These are phyloP conservation scores for Erythrobasidium hasegawianum DNA, from an alignment of 1,284 basidiomycete species.

Conservation along the genomic window DNA sequence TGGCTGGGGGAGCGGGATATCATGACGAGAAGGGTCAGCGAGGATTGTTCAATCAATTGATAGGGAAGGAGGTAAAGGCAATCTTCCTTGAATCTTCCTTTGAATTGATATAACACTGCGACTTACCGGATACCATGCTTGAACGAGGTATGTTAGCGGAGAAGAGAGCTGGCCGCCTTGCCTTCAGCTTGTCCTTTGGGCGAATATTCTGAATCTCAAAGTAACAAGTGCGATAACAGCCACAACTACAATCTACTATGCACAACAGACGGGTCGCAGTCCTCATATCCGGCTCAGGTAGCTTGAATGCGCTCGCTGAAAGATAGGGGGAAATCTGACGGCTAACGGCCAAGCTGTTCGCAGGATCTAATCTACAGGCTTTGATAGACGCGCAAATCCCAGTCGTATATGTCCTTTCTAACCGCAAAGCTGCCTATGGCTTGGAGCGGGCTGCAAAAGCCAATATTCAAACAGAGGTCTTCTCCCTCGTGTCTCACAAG, in stretches of 20 bases:
- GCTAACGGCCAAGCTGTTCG: neutral
- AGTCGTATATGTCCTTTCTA: slow-evolving; percentile 83
- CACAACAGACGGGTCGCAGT: slow-evolving; percentile 55
- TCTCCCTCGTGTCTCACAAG: slow-evolving; percentile 79
- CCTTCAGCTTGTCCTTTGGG: too few relatives aligned
- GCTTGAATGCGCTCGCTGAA: too few relatives aligned
- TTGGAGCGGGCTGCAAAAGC: slow-evolving; percentile 73
- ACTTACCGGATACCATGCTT: too few relatives aligned
- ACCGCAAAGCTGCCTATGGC: slow-evolving; percentile 86
- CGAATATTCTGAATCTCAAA: too few relatives aligned
- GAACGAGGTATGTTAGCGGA: too few relatives aligned
- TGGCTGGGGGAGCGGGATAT: slow-evolving; percentile 4
- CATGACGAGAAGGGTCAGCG: neutral
- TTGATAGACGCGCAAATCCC: slow-evolving; percentile 80
- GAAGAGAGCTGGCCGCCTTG: too few relatives aligned
- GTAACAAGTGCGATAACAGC: too few relatives aligned
- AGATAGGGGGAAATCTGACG: too few relatives aligned
- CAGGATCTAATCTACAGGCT: slow-evolving; percentile 93
- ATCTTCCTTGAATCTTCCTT: neutral
- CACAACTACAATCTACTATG: too few relatives aligned
- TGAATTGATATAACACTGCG: neutral
- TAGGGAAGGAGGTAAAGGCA: neutral
- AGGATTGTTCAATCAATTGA: too few relatives aligned
- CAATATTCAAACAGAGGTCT: slow-evolving; percentile 75
- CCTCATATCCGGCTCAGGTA: slow-evolving; percentile 79